These are phyloP conservation scores for Aspergillus pseudoviridinutans DNA, from an alignment of 2,329 filamentous ascomycete genomes.

Conservation along the genomic window DNA sequence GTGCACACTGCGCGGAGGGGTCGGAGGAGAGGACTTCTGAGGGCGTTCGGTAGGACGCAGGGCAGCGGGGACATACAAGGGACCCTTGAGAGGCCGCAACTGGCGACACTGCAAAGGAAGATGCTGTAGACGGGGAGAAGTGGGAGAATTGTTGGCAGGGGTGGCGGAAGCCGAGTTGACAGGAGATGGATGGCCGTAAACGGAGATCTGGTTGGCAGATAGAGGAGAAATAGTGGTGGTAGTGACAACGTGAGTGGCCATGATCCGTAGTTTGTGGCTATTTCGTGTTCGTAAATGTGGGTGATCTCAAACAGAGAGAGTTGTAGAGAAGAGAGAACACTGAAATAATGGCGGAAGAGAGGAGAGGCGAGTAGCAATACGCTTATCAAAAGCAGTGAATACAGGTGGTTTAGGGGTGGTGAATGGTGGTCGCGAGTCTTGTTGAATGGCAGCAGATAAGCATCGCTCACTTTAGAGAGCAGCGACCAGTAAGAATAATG, in stretches of 20 bases:
- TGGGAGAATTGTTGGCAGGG: constrained; percentile 52
- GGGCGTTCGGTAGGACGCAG: constrained; percentile 58
- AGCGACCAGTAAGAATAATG: not conserved
- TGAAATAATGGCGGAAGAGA: not conserved
- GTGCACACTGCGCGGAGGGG: constrained; percentile 52
- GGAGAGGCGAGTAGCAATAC: not conserved
- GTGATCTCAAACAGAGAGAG: not conserved
- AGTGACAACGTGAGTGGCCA: constrained; percentile 33
- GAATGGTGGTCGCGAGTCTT: not conserved
- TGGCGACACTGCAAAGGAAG: constrained; percentile 50
- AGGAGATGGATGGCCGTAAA: constrained; percentile 41
- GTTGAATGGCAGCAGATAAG: not conserved
- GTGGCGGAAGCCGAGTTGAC: constrained; percentile 48
- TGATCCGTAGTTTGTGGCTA: constrained; percentile 1
- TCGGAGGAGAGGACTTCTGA: constrained; percentile 41
- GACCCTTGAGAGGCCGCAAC: constrained; percentile 56
- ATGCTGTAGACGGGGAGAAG: constrained; percentile 44
- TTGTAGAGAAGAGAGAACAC: not conserved
- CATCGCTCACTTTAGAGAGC: not conserved
- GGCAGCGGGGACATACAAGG: constrained; percentile 61
- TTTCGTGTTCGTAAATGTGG: not conserved
- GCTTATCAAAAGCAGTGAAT: not conserved
- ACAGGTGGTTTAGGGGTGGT: not conserved
- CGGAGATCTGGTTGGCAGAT: constrained; percentile 30
- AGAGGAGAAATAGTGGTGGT: constrained; percentile 22